Conservation (phyloP, 108 stramenopile species). For the Fistulifera pelliculosa region DNA sequence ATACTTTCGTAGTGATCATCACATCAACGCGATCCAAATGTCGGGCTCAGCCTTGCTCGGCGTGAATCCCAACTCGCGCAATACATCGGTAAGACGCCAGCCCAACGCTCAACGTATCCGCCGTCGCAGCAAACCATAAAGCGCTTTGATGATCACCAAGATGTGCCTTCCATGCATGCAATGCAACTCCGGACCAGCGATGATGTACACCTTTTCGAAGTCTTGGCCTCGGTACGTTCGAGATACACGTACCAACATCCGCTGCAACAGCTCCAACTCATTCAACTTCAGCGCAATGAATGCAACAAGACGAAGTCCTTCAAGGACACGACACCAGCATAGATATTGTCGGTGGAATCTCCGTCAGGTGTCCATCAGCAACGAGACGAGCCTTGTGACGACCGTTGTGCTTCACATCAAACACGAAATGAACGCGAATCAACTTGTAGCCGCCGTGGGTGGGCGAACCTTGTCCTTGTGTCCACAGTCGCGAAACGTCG, state of each 20-base stretch:
- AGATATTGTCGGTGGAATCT: slow-evolving; percentile 16
- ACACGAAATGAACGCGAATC: slow-evolving; percentile 26
- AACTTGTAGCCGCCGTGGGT: slow-evolving; percentile 12
- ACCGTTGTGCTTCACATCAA: slow-evolving; percentile 28
- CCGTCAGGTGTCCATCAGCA: slow-evolving; percentile 23
- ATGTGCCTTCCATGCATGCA: slow-evolving; percentile 2
- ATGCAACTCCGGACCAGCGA: slow-evolving; percentile 18
- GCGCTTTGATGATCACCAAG: slow-evolving; percentile 7
- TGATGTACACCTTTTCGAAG: slow-evolving; percentile 11
- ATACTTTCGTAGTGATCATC: background rate
- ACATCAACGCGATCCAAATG: slow-evolving; percentile 21
- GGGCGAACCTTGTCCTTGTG: background rate
- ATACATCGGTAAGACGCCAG: slow-evolving; percentile 1
- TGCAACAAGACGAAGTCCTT: slow-evolving; percentile 1
- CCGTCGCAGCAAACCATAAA: slow-evolving; percentile 13
- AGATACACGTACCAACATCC: slow-evolving; percentile 16
- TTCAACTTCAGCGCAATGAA: slow-evolving; percentile 18
- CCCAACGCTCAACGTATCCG: background rate
- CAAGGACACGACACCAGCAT: slow-evolving; percentile 24
- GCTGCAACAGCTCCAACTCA: slow-evolving; percentile 4
- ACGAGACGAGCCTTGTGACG: slow-evolving; percentile 23
- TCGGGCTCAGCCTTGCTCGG: slow-evolving; percentile 26
- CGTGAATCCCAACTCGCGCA: slow-evolving; percentile 20
- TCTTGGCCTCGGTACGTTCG: slow-evolving; percentile 7
- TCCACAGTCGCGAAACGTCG: slow-evolving; percentile 21